Percentiles rank a stretch among this genome's conserved stretches.
These are phyloP conservation scores for Microbotryum violaceum DNA, from an alignment of 1,284 basidiomycete species.

Conservation along the genomic window DNA sequence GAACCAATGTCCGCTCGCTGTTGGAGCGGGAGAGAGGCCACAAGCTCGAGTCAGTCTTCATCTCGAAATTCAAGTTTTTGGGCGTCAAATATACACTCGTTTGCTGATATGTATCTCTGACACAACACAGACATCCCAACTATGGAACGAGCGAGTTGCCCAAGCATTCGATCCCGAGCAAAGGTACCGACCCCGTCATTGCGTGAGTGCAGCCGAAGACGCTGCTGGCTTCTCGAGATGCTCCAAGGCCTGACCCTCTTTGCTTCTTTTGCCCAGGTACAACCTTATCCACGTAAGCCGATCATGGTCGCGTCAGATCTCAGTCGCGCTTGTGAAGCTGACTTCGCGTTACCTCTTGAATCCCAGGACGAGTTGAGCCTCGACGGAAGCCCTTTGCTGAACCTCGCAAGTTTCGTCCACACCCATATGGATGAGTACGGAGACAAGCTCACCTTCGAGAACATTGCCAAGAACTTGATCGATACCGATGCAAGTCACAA, in stretches of 20 bases:
- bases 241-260: too few relatives aligned
- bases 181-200: neutral
- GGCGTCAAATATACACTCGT: neutral
- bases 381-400: slow-evolving; percentile 69
- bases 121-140: slow-evolving; percentile 1
- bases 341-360: slow-evolving; percentile 63
- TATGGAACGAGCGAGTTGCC: slow-evolving; percentile 35
- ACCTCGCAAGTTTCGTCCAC: slow-evolving; percentile 58
- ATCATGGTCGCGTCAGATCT: too few relatives aligned
- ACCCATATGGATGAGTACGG: slow-evolving; percentile 32
- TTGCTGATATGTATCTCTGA: neutral
- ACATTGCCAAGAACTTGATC: slow-evolving; percentile 69
- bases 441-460: slow-evolving; percentile 60
- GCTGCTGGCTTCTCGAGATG: too few relatives aligned
- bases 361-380: slow-evolving; percentile 67
- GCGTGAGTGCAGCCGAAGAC: too few relatives aligned
- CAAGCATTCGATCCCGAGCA: slow-evolving; percentile 11
- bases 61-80: neutral
- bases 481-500: slow-evolving; percentile 73
- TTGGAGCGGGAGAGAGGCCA: slow-evolving; percentile 8
- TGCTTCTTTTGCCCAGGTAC: too few relatives aligned
- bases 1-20: slow-evolving; percentile 3
- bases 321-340: neutral
- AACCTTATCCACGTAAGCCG: too few relatives aligned
- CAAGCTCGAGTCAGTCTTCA: neutral